Conservation (phyloP, 2,329 filamentous ascomycete genomes). For the Tolypocladium capitatum region DNA sequence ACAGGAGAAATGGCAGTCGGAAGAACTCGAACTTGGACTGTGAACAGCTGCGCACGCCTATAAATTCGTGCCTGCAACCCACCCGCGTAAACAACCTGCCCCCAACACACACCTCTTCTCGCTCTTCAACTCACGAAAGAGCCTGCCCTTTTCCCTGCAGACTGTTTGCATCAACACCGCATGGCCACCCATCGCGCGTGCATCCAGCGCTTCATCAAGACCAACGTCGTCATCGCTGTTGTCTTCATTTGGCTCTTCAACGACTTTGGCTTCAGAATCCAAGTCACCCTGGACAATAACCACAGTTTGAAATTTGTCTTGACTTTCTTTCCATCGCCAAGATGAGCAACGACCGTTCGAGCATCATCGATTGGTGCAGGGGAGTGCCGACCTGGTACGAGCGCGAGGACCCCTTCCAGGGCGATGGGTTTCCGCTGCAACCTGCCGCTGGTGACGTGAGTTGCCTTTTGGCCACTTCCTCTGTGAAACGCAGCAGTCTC, state of each 20-base stretch:
- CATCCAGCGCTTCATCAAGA: too few species aligned
- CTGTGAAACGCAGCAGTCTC: not conserved
- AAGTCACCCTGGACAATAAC: not conserved
- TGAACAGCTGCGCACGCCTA: not conserved
- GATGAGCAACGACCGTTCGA: not conserved
- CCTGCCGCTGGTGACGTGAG: not conserved
- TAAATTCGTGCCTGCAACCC: not conserved
- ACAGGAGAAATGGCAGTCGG: not conserved
- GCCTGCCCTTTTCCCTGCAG: not conserved
- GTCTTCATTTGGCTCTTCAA: not conserved
- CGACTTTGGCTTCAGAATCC: not conserved
- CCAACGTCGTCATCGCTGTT: not conserved
- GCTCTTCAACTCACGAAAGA: not conserved
- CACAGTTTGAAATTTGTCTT: too few species aligned
- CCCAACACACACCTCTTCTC: not conserved
- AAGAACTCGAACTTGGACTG: not conserved
- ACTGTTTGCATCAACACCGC: not conserved
- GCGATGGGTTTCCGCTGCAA: conserved; percentile 18
- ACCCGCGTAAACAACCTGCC: not conserved
- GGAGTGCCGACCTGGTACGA: conserved; percentile 22
- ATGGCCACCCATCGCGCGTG: not conserved
- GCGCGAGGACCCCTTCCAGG: conserved; percentile 21
- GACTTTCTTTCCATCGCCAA: not conserved
- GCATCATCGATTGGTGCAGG: conserved; percentile 16
- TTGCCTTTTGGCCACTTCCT: not conserved